A percentile compares a stretch with the other conserved stretches of the same genome.
These are phyloP conservation scores for Hippophae tibetana DNA, from an alignment of 306 rosid genomes.

Conservation along the genomic window DNA sequence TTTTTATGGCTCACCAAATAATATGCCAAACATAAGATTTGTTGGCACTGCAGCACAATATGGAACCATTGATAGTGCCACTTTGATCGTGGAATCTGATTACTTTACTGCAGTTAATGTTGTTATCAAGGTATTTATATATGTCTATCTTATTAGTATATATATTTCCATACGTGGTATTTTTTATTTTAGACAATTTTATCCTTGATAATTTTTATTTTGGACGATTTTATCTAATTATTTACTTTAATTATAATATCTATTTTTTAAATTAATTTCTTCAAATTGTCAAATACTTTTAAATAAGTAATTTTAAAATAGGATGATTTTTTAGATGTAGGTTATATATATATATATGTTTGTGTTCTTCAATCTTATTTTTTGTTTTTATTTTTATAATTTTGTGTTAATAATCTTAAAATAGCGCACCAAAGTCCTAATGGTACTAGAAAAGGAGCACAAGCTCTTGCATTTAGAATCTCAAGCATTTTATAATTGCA, in stretches of 20 bases:
- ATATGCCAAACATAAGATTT: constrained; percentile 16
- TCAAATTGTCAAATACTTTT: no score
- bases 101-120: constrained; percentile 40
- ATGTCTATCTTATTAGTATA: no score
- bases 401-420: constrained; percentile 12
- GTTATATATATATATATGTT: neutral
- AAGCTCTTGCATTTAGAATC: constrained; percentile 40
- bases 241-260: no score
- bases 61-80: constrained; percentile 60
- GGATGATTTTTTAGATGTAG: no score
- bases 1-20: no score
- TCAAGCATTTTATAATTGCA: constrained; percentile 32
- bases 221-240: no score
- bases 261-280: no score
- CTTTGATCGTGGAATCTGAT: constrained; percentile 22
- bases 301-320: no score
- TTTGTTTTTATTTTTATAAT: neutral
- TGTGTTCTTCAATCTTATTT: neutral
- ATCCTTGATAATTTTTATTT: no score
- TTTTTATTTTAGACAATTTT: no score
- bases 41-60: constrained; percentile 26
- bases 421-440: constrained; percentile 35
- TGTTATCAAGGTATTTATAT: constrained; percentile 15
- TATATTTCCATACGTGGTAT: no score
- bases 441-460: constrained; percentile 18